Evolutionary conservation across 2,329 filamentous ascomycete species (phyloP), one percentile per base, ranked within the genome.

Genomic region (Fusarium sp.): DNA sequence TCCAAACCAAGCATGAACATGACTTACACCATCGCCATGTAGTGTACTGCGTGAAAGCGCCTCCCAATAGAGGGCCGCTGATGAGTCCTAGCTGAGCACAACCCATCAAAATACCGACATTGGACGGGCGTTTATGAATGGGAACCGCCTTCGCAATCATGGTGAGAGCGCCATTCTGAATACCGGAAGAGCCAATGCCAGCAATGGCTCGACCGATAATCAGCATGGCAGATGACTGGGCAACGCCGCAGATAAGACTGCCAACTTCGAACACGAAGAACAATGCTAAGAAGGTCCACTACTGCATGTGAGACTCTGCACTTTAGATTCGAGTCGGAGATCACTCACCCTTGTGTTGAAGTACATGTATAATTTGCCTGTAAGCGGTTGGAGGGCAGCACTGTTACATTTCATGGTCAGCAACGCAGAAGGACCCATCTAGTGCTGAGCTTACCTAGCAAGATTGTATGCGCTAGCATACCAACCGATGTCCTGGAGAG

Each of bases 401-500:
- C 83, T 86, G 51, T 46, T 23, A 15, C 11, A 25, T 63, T 29
- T 17, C 29, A 33, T 29, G 37, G 49, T 74, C 36, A 74, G 71
- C 41, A 33, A 45, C 73, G 78, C 67, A 81, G 27, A 3, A 31
- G 14, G 20, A 37, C 39, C 4, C 11, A 41, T 11, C 31, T 42
- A 29, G 39, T n/a, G 35, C 18, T 17, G 39, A 54, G 33, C 71
- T 46, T 77, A 79, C 79, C 77, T 83, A 15, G 81, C 75, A 36
- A 87, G 76, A 33, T 81, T 80, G 67, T 85, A 85, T 20, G 82
- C 80, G 47, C 80, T 82, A 5, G 81, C 82, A 69, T 87, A 87
- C 85, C 85, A 88, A 36, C 85, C 85, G 15, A 87, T 81, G 66
- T 88, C 85, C 4, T 76, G 71, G 1, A 87, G 75, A 14, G 82